A percentile compares a stretch with the other conserved stretches of the same genome.
Conservation (phyloP, 805 yeast species). For the Candida boleticola region DNA sequence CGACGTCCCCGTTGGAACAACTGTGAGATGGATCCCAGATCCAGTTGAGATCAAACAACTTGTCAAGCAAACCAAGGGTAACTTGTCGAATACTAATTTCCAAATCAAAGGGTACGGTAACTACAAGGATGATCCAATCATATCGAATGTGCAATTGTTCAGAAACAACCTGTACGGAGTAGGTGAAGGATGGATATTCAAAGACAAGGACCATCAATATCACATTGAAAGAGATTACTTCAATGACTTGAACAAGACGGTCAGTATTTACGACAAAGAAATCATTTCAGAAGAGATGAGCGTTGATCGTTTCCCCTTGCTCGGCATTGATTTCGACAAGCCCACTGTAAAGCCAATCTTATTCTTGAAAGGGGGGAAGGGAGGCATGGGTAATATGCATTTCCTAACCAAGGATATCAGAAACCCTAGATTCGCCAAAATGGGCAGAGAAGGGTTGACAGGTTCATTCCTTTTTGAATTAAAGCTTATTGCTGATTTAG, state of each 20-base stretch:
- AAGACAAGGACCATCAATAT: slow-evolving; percentile 71
- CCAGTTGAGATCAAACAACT: slow-evolving; percentile 47
- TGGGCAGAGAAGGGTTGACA: slow-evolving; percentile 70
- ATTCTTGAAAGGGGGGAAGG: slow-evolving; percentile 80
- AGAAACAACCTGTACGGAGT: slow-evolving; percentile 55
- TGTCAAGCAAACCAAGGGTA: slow-evolving; percentile 14
- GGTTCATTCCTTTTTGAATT: slow-evolving; percentile 75
- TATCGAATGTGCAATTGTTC: slow-evolving; percentile 54
- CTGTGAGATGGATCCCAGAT: slow-evolving; percentile 79
- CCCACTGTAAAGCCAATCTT: slow-evolving; percentile 66
- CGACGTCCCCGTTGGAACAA: slow-evolving; percentile 90
- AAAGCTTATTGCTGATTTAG: slow-evolving; percentile 87
- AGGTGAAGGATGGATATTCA: slow-evolving; percentile 89
- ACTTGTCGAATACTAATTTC: slow-evolving; percentile 23
- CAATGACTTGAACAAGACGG: slow-evolving; percentile 57
- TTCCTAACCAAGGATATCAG: slow-evolving; percentile 80
- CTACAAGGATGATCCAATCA: slow-evolving; percentile 19
- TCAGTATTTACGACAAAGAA: slow-evolving; percentile 61
- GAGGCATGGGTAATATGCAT: slow-evolving; percentile 97
- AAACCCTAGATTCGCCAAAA: slow-evolving; percentile 85
- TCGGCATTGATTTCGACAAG: slow-evolving; percentile 72
- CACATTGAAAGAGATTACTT: slow-evolving; percentile 69
- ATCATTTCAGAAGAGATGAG: slow-evolving; percentile 54
- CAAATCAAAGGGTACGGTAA: slow-evolving; percentile 32
- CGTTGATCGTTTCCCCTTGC: slow-evolving; percentile 71